Evolutionary conservation across 2,329 filamentous ascomycete genomes (phyloP), one percentile per base, ranked within the genome.

Genomic region (Zymoseptoria crescenta): DNA sequence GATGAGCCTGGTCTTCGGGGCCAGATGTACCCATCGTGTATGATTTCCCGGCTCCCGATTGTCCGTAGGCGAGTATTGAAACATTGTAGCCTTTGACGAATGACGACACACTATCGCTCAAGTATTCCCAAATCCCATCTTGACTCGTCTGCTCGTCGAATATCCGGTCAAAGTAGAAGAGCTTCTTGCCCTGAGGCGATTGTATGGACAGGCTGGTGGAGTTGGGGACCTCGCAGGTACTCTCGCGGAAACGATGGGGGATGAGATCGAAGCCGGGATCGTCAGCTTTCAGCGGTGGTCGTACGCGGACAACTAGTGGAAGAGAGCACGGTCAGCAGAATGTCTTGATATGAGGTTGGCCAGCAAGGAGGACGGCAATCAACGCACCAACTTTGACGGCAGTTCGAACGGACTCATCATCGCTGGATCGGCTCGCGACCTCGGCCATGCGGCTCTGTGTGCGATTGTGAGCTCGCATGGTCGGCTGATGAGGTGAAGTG

Each of bases 1-100:
- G 58, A 67, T 72, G 62, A 56, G 58, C 59, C 61, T 71, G 69
- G 69, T 96, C 92, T 21, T 75, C 75, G 1, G 92, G 90, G 4
- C 91, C 91, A 0, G 93, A 91, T 0, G 94, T 99, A 59, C 94
- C 94, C 94, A 99, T 99, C 0, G 94, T 99, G 73, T 96, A 97
- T 2, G 93, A 97, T 77, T 99, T 99, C 67, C 94, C 94, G 9
- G 94, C 91, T 58, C 94, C 94, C 28, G 94, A 99, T 78, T 99
- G 94, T 65, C 94, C 94, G 70, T 99, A 99, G 53, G 94, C 94
- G 68, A 99, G 79, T 54, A 99, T 85, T 3, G 94, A 99, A 59
- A 99, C 94, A 83, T 99, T 99, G 82, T 97, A 99, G 57, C 94
- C 94, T 72, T 96, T 91, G 1, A 94, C 79, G 68, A 99, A 99